phyloP scores from a whole-genome alignment of 75 land plant genomes.

The Isoetes taiwanensis region DNA sequence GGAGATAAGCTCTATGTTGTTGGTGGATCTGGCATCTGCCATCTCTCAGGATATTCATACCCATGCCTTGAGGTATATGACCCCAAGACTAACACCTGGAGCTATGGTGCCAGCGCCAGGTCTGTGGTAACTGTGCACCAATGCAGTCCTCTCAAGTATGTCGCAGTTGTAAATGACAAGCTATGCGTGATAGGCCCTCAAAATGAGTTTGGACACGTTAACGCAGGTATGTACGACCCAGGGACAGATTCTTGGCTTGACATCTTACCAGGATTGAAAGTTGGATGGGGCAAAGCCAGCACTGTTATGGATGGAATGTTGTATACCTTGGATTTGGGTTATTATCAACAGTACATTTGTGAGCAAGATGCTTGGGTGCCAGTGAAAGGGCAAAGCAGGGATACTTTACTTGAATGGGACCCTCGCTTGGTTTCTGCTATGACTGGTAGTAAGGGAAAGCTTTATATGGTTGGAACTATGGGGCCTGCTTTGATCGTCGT shows the following conservation, averaged over 20 bases:
- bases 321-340: conserved; percentile 17
- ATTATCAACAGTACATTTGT: conserved; percentile 18
- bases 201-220: conserved; percentile 3
- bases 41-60: conserved; percentile 17
- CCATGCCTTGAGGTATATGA: conserved; percentile 23
- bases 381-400: conserved; percentile 11
- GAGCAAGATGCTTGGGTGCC: conserved; percentile 17
- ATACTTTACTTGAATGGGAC: conserved; percentile 17
- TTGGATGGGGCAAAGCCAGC: conserved; percentile 27
- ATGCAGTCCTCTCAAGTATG: conserved; percentile 16
- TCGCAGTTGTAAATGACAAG: conserved; percentile 17
- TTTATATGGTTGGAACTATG: conserved; percentile 22
- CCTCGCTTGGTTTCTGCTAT: conserved; percentile 21
- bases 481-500: conserved; percentile 20
- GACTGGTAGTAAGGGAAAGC: conserved; percentile 24
- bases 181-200: conserved; percentile 23
- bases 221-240: conserved; percentile 24
- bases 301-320: conserved; percentile 24
- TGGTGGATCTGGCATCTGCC: conserved; percentile 21
- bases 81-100: conserved; percentile 17
- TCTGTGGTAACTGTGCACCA: conserved; percentile 10
- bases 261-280: conserved; percentile 14
- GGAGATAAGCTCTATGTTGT: conserved; percentile 19
- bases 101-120: conserved; percentile 15
- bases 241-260: conserved; percentile 13